A percentile compares a stretch with the other conserved stretches of the same genome.
Evolutionary conservation across 495 filamentous ascomycete species (phyloP).

Genomic region (Oidiodendron maius): DNA sequence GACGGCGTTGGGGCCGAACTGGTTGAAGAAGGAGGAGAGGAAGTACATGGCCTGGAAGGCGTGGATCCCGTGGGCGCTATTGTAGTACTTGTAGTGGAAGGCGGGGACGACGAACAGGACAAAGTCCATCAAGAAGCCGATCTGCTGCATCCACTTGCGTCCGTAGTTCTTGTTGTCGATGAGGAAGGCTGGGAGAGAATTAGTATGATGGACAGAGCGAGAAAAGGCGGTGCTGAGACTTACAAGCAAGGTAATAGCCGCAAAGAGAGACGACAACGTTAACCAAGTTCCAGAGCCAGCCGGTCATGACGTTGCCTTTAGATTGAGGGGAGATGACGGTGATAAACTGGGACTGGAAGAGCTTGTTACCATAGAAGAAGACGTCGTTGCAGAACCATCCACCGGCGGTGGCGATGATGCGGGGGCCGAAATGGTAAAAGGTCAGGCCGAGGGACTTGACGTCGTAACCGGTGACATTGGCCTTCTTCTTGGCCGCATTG

Average conservation of each 20-base stretch:
- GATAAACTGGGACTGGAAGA: slow-evolving; percentile 89
- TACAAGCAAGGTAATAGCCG: slow-evolving; percentile 65
- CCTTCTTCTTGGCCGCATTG: slow-evolving; percentile 71
- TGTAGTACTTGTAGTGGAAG: slow-evolving; percentile 80
- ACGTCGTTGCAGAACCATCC: slow-evolving; percentile 90
- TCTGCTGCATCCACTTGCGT: slow-evolving; percentile 84
- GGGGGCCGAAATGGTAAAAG: slow-evolving; percentile 72
- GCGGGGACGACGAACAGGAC: slow-evolving; percentile 80
- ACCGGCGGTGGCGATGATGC: slow-evolving; percentile 76
- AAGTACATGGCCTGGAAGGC: slow-evolving; percentile 89
- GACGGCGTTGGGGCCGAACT: slow-evolving; percentile 88
- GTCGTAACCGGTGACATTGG: slow-evolving; percentile 82
- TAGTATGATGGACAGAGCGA: background rate
- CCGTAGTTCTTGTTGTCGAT: slow-evolving; percentile 62
- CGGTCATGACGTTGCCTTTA: slow-evolving; percentile 63
- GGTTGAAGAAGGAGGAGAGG: slow-evolving; percentile 81
- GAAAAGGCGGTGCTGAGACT: background rate
- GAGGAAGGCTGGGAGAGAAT: slow-evolving; percentile 8
- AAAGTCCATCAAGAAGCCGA: slow-evolving; percentile 84
- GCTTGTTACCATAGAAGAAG: slow-evolving; percentile 98
- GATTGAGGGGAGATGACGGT: slow-evolving; percentile 53
- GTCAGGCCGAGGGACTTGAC: slow-evolving; percentile 68
- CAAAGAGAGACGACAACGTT: slow-evolving; percentile 77
- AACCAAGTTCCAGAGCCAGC: slow-evolving; percentile 84
- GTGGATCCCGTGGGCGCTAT: slow-evolving; percentile 52